Evolutionary conservation across 805 yeast genomes (phyloP).

Genomic region (Teunomyces atbi): DNA sequence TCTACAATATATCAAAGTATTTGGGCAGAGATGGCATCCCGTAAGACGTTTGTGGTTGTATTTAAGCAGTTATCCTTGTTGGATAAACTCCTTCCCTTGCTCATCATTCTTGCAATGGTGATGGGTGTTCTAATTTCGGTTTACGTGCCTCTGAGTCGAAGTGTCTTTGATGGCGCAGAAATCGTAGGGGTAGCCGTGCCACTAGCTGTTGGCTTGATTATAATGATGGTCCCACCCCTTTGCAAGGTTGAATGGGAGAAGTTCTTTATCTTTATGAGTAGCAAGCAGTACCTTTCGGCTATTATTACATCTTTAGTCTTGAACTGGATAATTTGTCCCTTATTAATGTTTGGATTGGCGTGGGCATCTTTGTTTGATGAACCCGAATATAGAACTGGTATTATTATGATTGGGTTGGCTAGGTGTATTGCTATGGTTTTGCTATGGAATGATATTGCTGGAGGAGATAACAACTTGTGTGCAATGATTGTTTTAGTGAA

Average conservation of each 20-base stretch:
- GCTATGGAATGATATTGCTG: slow-evolving; percentile 55
- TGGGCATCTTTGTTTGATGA: slow-evolving; percentile 51
- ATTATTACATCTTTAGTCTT: slow-evolving; percentile 36
- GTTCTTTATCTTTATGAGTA: slow-evolving; percentile 15
- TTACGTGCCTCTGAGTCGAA: slow-evolving; percentile 35
- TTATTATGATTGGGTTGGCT: slow-evolving; percentile 60
- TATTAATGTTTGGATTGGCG: slow-evolving; percentile 54
- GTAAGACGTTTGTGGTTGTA: background rate
- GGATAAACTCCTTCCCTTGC: slow-evolving; percentile 36
- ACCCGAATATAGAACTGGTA: slow-evolving; percentile 49
- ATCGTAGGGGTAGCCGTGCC: slow-evolving; percentile 44
- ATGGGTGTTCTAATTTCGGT: slow-evolving; percentile 42
- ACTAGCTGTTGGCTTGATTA: slow-evolving; percentile 48
- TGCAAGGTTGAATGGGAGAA: slow-evolving; percentile 55
- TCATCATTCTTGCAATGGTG: slow-evolving; percentile 35
- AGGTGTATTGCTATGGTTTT: slow-evolving; percentile 65
- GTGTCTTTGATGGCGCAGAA: slow-evolving; percentile 33
- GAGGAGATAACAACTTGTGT: slow-evolving; percentile 51
- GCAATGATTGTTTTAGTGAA: slow-evolving; percentile 52
- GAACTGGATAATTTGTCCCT: slow-evolving; percentile 58
- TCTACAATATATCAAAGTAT: too few relatives aligned
- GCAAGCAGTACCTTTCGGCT: slow-evolving; percentile 6
- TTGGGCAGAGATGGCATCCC: background rate
- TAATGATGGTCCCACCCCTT: slow-evolving; percentile 59
- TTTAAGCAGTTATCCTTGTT: slow-evolving; percentile 21